These are phyloP conservation scores for Phytophthora lateralis DNA, from an alignment of 352 stramenopile genomes.

Conservation along the genomic window DNA sequence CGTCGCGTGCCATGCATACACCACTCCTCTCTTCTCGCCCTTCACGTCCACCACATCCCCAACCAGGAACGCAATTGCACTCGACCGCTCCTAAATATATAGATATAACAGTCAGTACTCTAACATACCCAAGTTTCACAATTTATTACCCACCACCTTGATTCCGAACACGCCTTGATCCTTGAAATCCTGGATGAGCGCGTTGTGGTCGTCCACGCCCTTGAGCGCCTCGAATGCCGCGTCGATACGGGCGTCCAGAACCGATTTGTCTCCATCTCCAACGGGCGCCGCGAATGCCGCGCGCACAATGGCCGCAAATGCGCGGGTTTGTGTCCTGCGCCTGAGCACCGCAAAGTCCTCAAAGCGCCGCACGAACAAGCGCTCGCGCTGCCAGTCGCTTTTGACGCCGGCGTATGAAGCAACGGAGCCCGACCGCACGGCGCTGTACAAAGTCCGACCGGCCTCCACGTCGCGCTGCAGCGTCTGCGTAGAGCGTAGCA, in stretches of 20 bases:
- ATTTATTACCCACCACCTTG: constrained; percentile 46
- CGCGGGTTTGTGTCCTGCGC: constrained; percentile 19
- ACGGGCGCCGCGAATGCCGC: constrained; percentile 55
- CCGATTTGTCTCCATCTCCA: constrained; percentile 26
- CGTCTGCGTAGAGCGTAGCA: constrained; percentile 61
- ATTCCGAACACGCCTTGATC: constrained; percentile 51
- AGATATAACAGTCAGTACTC: constrained; percentile 1
- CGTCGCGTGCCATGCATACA: constrained; percentile 62
- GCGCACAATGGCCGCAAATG: constrained; percentile 53
- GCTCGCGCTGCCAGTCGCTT: constrained; percentile 78
- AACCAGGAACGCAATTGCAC: constrained; percentile 57
- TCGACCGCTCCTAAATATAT: constrained; percentile 47
- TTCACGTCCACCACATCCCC: constrained; percentile 77
- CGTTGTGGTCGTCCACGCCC: constrained; percentile 75
- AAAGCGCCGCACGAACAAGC: constrained; percentile 57
- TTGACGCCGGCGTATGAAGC: constrained; percentile 70
- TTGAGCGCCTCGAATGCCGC: constrained; percentile 63
- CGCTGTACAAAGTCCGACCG: constrained; percentile 60
- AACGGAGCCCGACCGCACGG: constrained; percentile 67
- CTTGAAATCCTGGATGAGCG: constrained; percentile 53
- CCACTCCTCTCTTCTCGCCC: constrained; percentile 54
- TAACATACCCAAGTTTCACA: constrained; percentile 4
- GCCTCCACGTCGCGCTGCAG: constrained; percentile 57
- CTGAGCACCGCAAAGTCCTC: constrained; percentile 53
- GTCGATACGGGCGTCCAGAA: constrained; percentile 55